Evolutionary conservation across 441 rosid species (phyloP), one percentile per base, ranked within the genome.

Genomic region (Melastoma candidum): DNA sequence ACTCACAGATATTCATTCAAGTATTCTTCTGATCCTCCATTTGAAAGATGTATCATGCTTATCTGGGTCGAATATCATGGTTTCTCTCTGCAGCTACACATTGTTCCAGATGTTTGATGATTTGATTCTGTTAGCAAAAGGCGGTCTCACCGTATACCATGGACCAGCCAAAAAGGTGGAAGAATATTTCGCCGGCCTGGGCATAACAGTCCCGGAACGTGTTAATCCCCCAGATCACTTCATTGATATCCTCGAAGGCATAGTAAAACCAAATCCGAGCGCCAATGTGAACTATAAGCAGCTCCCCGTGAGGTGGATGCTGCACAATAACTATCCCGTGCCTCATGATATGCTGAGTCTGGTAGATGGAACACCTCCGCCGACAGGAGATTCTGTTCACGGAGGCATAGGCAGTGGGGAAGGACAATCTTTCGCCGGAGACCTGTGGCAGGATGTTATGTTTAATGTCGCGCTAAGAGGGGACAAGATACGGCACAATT

Each of bases 281-380:
- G 22, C 79, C 11, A 90, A 81, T 7, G 83, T 83, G 55, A 79
- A 71, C 60, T 67, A 66, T 24, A 80, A 84, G 56, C 88, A 93
- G 70, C 85, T 93, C 59, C 97, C 97, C 0, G 79, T 81, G 26
- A 77, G 95, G 55, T 93, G 98, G 98, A 93, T 93, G 97, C 92
- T 88, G 63, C 98, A 93, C 36, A 93, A 93, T 66, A 81, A 85
- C 46, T 93, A 89, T 59, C 78, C 74, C 7, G 86, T 89, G 60
- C 99, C 96, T 14, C 65, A 73, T 75, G 99, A 93, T 59, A 93
- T 93, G 99, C 74, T 89, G 49, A 68, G 75, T 55, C 56, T 55
- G 57, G 59, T 77, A 26, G 95, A 89, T 44, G 85, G 85, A 58
- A 74, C 56, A 58, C 84, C 17, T 58, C 78, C 3, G 45, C 74